Base-by-base conservation (phyloP, 106 monocot genomes). In the Dioscorea dumetorum region DNA sequence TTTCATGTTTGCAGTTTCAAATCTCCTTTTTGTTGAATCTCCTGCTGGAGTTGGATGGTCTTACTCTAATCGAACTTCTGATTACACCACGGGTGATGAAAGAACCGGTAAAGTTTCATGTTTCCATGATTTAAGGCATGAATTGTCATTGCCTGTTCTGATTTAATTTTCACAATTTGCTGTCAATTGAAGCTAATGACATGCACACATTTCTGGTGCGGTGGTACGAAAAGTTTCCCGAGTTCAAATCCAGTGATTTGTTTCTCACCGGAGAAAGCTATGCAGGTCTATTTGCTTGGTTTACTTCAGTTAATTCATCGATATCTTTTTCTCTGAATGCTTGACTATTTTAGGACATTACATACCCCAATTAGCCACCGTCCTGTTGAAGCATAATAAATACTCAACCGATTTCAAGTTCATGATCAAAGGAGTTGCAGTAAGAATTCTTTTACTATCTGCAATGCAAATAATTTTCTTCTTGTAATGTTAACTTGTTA, bases 11-110 rank as follows among this genome's bases (percentile, higher is more conserved):
- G 5, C 51, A 93, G 92, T 69, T 13, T 89, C 92, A 58, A 99
- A 99, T 83, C 80, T 99, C n/a, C 90, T 99, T 33, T 99, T 99
- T 70, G 81, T 99, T 49, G 97, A 99, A 77, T 99, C 97, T 67
- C 93, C 97, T 82, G 97, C 87, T 72, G 97, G 97, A 81, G 92
- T 99, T 72, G 97, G 97, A 62, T 99, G 97, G 97, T 99, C 97
- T 23, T 99, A 99, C 50, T 99, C 97, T 18, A 99, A 99, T 65
- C 81, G 20, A 6, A 83, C 90, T 54, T 76, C 82, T 64, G 97
- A 99, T 70, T 99, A 99, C 61, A 83, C 62, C 18, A 24, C 61
- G 51, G 97, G 92, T 49, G 97, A 99, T 75, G 68, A 67, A 32
- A 67, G 72, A 6, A 81, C 92, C 19, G 92, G 97, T 99, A 73